Base-by-base conservation (phyloP, 495 filamentous ascomycete genomes). In the Annulohypoxylon maeteangense region DNA sequence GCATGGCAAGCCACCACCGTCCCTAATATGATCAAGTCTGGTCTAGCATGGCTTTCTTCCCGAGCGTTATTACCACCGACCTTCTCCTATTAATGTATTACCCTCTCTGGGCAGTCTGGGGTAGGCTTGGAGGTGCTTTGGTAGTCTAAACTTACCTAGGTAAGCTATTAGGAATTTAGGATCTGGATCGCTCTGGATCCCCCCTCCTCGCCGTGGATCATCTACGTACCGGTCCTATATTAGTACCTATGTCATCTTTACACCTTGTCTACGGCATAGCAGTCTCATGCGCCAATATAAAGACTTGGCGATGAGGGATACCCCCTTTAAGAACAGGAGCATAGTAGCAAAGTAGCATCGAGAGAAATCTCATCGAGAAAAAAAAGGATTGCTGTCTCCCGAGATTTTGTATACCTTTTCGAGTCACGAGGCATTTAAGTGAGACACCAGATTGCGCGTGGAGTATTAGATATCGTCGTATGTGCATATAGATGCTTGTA, bases 401-500 rank as follows among this genome's bases (percentile, higher is more conserved):
- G 42, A 53, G 48, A 60, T 36, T 44, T 38, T 23, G 56, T 20
- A 54, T 68, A 60, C 36, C 16, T 40, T 68, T 66, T 68, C n/a
- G 40, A 68, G 70, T 73, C 70, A 73, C 65, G 70, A 51, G 70
- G 70, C 47, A 6, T 40, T 20, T 40, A 51, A 25, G 64, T 64
- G 64, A 72, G 69, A 67, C 69, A 72, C 32, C 27, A 55, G 44
- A 61, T 55, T 51, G 57, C 44, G 36, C 51, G 45, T 51, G 12
- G 59, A 59, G 56, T 62, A 29, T 16, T 47, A 54, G 34, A 60
- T 62, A 62, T 31, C 29, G 12, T 47, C 27, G 47, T 48, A 38
- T 38, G 42, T 65, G 61, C 55, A 58, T 44, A 57, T 32, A 64
- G 55, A 62, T 68, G 47, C 56, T 65, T 38, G 65, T 14, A 27